These are phyloP conservation scores for Nasturtium officinale DNA, from an alignment of 345 rosid genomes.

Conservation along the genomic window DNA sequence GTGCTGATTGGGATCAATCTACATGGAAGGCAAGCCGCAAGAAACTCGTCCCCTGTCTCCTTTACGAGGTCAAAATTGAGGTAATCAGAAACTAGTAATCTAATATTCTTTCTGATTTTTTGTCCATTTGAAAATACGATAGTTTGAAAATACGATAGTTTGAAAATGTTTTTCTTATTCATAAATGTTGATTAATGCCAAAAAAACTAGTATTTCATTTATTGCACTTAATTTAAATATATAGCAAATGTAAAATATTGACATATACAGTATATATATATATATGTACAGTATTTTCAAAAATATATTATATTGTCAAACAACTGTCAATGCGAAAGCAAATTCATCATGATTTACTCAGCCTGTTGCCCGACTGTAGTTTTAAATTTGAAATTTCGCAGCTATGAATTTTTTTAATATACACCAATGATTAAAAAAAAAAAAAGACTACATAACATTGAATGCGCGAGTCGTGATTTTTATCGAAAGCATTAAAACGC, in stretches of 20 bases:
- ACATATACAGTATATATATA: neutral
- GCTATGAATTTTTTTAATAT: neutral
- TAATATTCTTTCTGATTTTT: neutral
- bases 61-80: slow-evolving; percentile 28
- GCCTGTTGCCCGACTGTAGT: neutral
- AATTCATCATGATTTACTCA: neutral
- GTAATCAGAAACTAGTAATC: too few species aligned
- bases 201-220: neutral
- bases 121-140: neutral
- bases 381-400: neutral
- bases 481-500: neutral
- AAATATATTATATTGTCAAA: neutral
- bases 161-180: neutral
- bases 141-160: too few species aligned
- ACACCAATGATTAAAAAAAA: neutral
- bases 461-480: slow-evolving; percentile 2
- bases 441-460: neutral
- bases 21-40: slow-evolving; percentile 17
- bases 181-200: neutral
- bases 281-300: neutral
- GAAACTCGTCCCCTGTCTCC: slow-evolving; percentile 20
- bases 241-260: neutral
- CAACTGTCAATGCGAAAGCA: neutral
- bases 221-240: neutral
- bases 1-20: slow-evolving; percentile 5